These are phyloP conservation scores for Venturia carpophila DNA, from an alignment of 2,329 filamentous ascomycete genomes.

Conservation along the genomic window DNA sequence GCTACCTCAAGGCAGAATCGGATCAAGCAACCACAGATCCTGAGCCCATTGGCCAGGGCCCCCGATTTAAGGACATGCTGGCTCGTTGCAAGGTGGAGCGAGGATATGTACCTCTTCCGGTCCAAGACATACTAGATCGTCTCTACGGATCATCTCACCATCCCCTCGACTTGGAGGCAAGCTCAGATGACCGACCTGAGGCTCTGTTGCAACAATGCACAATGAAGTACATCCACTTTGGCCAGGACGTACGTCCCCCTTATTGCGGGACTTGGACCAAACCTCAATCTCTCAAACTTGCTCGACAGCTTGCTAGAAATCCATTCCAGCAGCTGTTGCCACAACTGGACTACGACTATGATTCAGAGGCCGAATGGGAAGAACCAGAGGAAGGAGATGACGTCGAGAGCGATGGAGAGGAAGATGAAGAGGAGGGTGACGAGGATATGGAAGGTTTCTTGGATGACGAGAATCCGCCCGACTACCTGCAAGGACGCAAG, in stretches of 20 bases:
- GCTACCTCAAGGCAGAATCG: neutral
- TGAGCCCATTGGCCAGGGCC: neutral
- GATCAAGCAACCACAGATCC: neutral
- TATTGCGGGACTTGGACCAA: slow-evolving; percentile 69
- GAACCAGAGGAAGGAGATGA: slow-evolving; percentile 67
- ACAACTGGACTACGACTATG: slow-evolving; percentile 71
- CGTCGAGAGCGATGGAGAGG: slow-evolving; percentile 55
- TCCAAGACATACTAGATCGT: slow-evolving; percentile 36
- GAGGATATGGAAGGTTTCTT: slow-evolving; percentile 86
- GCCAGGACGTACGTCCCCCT: slow-evolving; percentile 55
- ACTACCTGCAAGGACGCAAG: slow-evolving; percentile 44
- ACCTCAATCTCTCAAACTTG: slow-evolving; percentile 39
- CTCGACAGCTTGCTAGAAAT: slow-evolving; percentile 45
- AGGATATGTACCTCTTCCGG: slow-evolving; percentile 16
- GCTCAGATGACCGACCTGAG: slow-evolving; percentile 28
- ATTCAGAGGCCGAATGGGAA: slow-evolving; percentile 79
- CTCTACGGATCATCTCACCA: slow-evolving; percentile 37
- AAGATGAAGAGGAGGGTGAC: slow-evolving; percentile 59
- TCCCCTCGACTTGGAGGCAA: slow-evolving; percentile 37
- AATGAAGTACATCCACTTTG: slow-evolving; percentile 55
- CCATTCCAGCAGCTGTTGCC: slow-evolving; percentile 49
- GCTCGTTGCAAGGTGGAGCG: neutral
- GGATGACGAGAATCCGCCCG: slow-evolving; percentile 66
- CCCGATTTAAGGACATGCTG: neutral
- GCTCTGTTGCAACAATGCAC: slow-evolving; percentile 48